A percentile compares a stretch with the other conserved stretches of the same genome.
phyloP scores from a whole-genome alignment of 495 filamentous ascomycete species.

The Aspergillus biplanus region DNA sequence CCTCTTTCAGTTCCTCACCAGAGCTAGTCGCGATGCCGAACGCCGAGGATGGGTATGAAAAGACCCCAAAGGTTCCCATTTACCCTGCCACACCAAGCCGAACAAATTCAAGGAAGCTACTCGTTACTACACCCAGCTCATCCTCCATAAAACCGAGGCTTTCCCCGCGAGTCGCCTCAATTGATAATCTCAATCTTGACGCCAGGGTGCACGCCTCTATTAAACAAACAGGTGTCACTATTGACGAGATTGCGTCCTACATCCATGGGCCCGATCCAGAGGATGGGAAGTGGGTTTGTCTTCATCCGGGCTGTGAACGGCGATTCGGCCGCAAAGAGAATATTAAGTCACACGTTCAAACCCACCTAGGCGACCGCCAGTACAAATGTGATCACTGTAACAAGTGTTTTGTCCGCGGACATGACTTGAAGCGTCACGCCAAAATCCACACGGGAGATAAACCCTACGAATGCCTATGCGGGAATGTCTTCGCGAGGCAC shows the following conservation, averaged over 20 bases:
- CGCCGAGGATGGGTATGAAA: conserved; percentile 31
- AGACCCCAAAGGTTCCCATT: conserved; percentile 36
- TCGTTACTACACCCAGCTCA: conserved; percentile 24
- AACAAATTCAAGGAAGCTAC: conserved; percentile 20
- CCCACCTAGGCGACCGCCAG: conserved; percentile 92
- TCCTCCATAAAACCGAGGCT: conserved; percentile 38
- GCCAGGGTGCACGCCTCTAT: conserved; percentile 54
- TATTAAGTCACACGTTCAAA: conserved; percentile 96
- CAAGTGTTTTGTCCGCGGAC: conserved; percentile 94
- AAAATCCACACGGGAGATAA: conserved; percentile 96
- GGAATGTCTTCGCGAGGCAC: conserved; percentile 87
- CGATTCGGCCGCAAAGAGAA: conserved; percentile 94
- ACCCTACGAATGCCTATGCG: conserved; percentile 88
- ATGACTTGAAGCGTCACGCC: conserved; percentile 94
- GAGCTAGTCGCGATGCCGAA: conserved; percentile 52
- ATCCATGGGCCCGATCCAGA: conserved; percentile 78
- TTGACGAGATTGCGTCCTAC: conserved; percentile 82
- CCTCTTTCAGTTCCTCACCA: conserved; percentile 51
- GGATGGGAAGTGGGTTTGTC: conserved; percentile 81
- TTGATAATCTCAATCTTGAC: conserved; percentile 52
- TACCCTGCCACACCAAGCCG: conserved; percentile 32
- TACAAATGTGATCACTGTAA: conserved; percentile 86
- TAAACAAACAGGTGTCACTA: conserved; percentile 76
- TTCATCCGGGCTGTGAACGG: conserved; percentile 79
- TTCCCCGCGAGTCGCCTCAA: conserved; percentile 43